Percentiles rank a stretch among this genome's conserved stretches.
Evolutionary conservation across 78 protist genomes (phyloP).

Genomic region (Mantamonas sphyraenae): DNA sequence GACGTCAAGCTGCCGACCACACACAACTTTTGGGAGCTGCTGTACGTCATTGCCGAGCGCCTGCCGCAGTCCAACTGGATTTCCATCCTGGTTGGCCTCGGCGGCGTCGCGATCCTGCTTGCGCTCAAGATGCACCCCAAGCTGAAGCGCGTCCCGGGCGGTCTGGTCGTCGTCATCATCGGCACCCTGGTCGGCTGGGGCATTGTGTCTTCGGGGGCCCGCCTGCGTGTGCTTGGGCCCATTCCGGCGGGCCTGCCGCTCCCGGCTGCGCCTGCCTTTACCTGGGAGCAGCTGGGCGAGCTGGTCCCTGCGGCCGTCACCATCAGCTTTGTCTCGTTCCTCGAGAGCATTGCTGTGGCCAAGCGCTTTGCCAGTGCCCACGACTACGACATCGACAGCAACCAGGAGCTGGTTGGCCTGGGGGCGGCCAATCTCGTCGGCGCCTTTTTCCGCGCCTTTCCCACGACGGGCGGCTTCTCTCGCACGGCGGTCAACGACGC

Average conservation of each 20-base stretch:
- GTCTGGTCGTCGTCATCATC: constrained; percentile 39
- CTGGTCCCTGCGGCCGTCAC: constrained; percentile 24
- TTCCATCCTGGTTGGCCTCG: constrained; percentile 45
- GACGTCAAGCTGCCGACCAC: neutral
- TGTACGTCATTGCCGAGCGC: constrained; percentile 4
- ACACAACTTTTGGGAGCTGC: neutral
- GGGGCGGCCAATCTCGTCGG: constrained; percentile 61
- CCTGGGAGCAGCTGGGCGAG: constrained; percentile 3
- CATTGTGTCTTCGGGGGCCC: constrained; percentile 1
- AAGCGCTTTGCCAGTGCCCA: constrained; percentile 35
- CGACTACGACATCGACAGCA: constrained; percentile 31
- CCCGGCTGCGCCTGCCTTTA: constrained; percentile 3
- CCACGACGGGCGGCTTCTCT: constrained; percentile 56
- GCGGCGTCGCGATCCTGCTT: constrained; percentile 26
- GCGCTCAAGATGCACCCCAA: constrained; percentile 13
- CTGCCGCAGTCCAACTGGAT: constrained; percentile 20
- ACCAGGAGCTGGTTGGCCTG: constrained; percentile 68
- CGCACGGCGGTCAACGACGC: constrained; percentile 57
- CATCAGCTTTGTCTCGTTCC: constrained; percentile 47
- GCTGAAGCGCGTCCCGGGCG: constrained; percentile 41
- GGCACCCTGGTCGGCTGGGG: constrained; percentile 38
- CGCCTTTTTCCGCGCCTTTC: constrained; percentile 50
- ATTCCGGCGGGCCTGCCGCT: constrained; percentile 53
- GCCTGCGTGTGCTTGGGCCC: constrained; percentile 39
- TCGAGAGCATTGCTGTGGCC: constrained; percentile 52